Base-by-base conservation (phyloP, 2,329 filamentous ascomycete species). In the Epichloe sylvatica region DNA sequence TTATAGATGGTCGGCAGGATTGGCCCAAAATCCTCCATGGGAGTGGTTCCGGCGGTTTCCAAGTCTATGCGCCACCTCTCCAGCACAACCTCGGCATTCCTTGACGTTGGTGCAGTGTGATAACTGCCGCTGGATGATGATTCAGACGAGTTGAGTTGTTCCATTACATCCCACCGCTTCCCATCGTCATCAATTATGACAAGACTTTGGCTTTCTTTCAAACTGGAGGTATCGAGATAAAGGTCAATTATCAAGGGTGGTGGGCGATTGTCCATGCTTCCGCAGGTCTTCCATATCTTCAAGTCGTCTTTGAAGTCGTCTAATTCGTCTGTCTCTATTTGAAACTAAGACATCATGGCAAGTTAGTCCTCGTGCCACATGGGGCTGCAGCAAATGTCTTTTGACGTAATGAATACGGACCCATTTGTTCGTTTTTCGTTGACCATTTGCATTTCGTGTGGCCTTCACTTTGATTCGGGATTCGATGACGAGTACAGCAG, bases 41-140 rank as follows among this genome's bases (percentile, higher is more conserved):
- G 72, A 63, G 51, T 73, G 79, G 78, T 53, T 46, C 55, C 56
- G 15, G 58, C 60, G 36, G 60, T 56, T 61, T 86, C 50, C 50
- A 97, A 73, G 62, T 92, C 84, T 55, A 98, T 77, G 51, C 76
- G 83, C 92, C 92, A 98, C 57, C 91, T 78, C 69, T 98, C 92
- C 54, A 98, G 72, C 47, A 96, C 75, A 50, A 98, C 79, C 62
- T 94, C 84, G 50, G 81, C 81, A 52, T 73, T 73, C 51, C 73
- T 74, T 51, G 69, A 70, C 35, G 65, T 62, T 30, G 64, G 54
- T 11, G 61, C 64, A 25, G 68, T 61, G 30, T 67, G 66, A 54
- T 65, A 69, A 59, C 69, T 70, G 51, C 72, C 72, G 65, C 62
- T 77, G 54, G 64, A 49, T 17, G 44, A 77, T 35, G 71, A 70